Percentiles rank a stretch among this genome's conserved stretches.
phyloP scores from a whole-genome alignment of 2,329 filamentous ascomycete genomes.

The Pseudogymnoascus sp. region DNA sequence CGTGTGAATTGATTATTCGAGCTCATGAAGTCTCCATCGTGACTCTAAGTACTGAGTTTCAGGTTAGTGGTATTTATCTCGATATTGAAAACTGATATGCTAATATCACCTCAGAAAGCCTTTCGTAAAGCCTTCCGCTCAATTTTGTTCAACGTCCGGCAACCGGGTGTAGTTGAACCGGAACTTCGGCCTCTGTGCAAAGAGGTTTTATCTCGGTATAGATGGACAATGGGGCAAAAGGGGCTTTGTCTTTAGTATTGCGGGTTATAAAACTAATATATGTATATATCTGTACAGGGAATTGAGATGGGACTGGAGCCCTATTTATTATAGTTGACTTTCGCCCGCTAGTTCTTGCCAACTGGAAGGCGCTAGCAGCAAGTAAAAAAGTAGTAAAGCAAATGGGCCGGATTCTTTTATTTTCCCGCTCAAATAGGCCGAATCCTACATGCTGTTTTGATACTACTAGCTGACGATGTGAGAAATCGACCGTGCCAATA shows the following conservation, averaged over 20 bases:
- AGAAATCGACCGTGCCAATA: background rate
- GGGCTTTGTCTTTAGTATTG: background rate
- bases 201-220: background rate
- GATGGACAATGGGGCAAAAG: background rate
- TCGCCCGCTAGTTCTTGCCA: background rate
- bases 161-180: background rate
- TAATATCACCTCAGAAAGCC: background rate
- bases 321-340: background rate
- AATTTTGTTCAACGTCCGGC: background rate
- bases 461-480: background rate
- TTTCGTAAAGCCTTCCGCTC: background rate
- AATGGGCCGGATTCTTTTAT: background rate
- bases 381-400: background rate
- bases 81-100: background rate
- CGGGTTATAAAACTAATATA: background rate
- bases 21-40: conserved; percentile 45
- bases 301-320: background rate
- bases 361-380: background rate
- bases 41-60: conserved; percentile 42
- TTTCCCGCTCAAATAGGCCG: background rate
- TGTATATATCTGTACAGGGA: background rate
- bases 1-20: conserved; percentile 42
- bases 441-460: background rate
- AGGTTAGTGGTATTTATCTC: conserved; percentile 20
- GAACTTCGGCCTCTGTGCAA: background rate